These are phyloP conservation scores for Ophiosphaerella korrae DNA, from an alignment of 2,329 filamentous ascomycete genomes.

Conservation along the genomic window DNA sequence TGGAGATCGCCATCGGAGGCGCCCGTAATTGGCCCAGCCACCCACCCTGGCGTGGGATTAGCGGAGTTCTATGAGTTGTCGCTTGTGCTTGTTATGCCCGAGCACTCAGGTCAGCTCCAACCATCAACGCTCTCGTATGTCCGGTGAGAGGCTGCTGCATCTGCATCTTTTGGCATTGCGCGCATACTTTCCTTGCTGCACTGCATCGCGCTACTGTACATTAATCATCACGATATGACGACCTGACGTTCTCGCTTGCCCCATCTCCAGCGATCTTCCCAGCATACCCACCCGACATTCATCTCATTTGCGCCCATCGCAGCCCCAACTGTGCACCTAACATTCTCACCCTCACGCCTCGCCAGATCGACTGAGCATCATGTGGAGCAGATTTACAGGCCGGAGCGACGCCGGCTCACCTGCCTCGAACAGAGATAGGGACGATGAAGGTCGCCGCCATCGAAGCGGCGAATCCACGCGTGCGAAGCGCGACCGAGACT, in stretches of 20 bases:
- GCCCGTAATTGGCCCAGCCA: conserved; percentile 20
- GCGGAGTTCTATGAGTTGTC: conserved; percentile 6
- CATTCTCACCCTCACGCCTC: conserved; percentile 21
- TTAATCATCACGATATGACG: conserved; percentile 18
- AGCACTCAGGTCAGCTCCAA: conserved; percentile 22
- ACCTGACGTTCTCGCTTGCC: conserved; percentile 24
- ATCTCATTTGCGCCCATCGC: conserved; percentile 28
- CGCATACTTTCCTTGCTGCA: conserved; percentile 15
- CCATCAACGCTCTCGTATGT: conserved; percentile 20
- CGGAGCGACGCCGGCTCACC: conserved; percentile 43
- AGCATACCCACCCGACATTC: conserved; percentile 19
- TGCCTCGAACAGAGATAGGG: conserved; percentile 26
- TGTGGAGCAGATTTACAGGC: conserved; percentile 48
- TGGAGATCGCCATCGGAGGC: neutral
- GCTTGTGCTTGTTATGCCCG: conserved; percentile 3
- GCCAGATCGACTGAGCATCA: conserved; percentile 21
- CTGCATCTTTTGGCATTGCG: conserved; percentile 22
- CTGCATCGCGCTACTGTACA: conserved; percentile 18
- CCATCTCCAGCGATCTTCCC: conserved; percentile 32
- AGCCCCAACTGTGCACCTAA: conserved; percentile 17
- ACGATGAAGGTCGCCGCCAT: conserved; percentile 34
- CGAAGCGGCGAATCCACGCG: conserved; percentile 31
- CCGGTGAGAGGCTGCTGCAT: conserved; percentile 21
- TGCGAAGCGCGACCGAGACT: conserved; percentile 37
- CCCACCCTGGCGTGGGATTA: neutral